Evolutionary conservation across 441 rosid species (phyloP).

Genomic region (Pelargonium citronellum): DNA sequence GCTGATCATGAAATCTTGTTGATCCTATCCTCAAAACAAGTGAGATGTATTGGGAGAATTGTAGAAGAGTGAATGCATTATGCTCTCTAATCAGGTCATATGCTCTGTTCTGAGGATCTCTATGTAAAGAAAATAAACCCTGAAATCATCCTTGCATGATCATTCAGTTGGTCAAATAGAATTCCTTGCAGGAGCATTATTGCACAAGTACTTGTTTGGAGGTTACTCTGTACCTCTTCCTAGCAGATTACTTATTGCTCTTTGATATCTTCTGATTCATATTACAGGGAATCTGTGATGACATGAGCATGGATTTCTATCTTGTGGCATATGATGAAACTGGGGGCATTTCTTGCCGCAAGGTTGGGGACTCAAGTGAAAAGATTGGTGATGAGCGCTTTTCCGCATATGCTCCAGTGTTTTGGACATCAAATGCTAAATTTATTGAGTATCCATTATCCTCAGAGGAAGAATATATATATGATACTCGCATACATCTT

Average conservation of each 20-base stretch:
- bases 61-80: too few species aligned
- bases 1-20: too few species aligned
- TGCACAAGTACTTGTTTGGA: not conserved
- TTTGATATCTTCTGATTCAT: constrained; percentile 22
- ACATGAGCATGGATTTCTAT: constrained; percentile 60
- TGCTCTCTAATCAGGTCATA: too few species aligned
- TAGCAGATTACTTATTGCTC: constrained; percentile 17
- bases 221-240: constrained; percentile 11
- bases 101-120: too few species aligned
- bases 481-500: constrained; percentile 46
- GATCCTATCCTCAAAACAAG: too few species aligned
- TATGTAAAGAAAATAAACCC: too few species aligned
- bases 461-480: constrained; percentile 44
- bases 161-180: too few species aligned
- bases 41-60: too few species aligned
- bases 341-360: constrained; percentile 70
- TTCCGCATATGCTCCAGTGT: constrained; percentile 49
- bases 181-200: too few species aligned
- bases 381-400: constrained; percentile 8
- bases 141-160: too few species aligned
- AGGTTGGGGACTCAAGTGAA: constrained; percentile 43
- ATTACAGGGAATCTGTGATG: constrained; percentile 66
- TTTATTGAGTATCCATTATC: constrained; percentile 45
- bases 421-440: constrained; percentile 56
- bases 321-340: constrained; percentile 62